A percentile compares a stretch with the other conserved stretches of the same genome.
Conservation (phyloP, 2,329 filamentous ascomycete species). For the Zalaria sp. region DNA sequence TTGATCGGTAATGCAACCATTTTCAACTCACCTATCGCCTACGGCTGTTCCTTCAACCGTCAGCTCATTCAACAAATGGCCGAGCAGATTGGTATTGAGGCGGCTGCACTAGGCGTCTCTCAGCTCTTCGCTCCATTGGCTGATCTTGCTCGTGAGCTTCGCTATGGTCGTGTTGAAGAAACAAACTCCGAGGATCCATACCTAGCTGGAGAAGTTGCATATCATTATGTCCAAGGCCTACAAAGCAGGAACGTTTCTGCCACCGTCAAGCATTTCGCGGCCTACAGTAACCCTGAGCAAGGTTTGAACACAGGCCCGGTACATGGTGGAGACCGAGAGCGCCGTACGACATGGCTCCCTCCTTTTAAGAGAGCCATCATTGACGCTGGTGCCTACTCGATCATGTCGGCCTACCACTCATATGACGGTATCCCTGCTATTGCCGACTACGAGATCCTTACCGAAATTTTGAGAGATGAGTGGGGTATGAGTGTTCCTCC, state of each 20-base stretch:
- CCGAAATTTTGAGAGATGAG: constrained; percentile 53
- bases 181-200: constrained; percentile 57
- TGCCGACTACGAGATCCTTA: constrained; percentile 50
- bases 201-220: constrained; percentile 54
- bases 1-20: constrained; percentile 60
- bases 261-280: constrained; percentile 65
- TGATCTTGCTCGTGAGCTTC: constrained; percentile 56
- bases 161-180: constrained; percentile 62
- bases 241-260: constrained; percentile 53
- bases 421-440: constrained; percentile 59
- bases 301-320: constrained; percentile 54
- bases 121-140: constrained; percentile 59
- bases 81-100: constrained; percentile 49
- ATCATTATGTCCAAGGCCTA: constrained; percentile 45
- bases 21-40: constrained; percentile 63
- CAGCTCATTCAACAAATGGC: constrained; percentile 53
- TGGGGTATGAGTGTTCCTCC: constrained; percentile 34
- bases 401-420: constrained; percentile 62
- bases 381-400: constrained; percentile 50
- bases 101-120: constrained; percentile 53
- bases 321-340: constrained; percentile 40
- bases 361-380: constrained; percentile 57
- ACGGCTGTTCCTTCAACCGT: constrained; percentile 58
- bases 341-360: constrained; percentile 40
- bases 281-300: constrained; percentile 54